Percentiles rank a stretch among this genome's conserved stretches.
These are phyloP conservation scores for Fagopyrum tataricum DNA, from an alignment of 148 eudicot species.

Conservation along the genomic window DNA sequence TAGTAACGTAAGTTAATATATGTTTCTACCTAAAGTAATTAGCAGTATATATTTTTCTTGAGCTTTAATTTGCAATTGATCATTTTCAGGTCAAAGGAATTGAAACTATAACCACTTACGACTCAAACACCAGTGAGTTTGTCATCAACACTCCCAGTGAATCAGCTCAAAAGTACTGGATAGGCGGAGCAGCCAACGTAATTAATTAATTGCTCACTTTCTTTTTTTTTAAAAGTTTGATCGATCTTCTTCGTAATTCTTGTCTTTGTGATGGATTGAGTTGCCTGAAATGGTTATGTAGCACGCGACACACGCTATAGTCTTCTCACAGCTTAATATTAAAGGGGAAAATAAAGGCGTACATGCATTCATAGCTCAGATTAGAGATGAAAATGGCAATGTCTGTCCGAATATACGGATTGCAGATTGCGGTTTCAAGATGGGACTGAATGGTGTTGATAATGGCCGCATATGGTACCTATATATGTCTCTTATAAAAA, in stretches of 20 bases:
- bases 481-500: no score
- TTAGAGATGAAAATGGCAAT: conserved; percentile 72
- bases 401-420: conserved; percentile 73
- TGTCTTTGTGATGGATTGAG: no score
- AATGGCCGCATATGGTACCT: conserved; percentile 85
- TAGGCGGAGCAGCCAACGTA: conserved; percentile 97
- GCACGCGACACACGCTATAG: conserved; percentile 89
- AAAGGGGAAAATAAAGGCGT: conserved; percentile 80
- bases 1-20: conserved; percentile 80
- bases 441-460: conserved; percentile 93
- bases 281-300: conserved; percentile 22
- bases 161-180: conserved; percentile 96
- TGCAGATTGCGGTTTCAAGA: conserved; percentile 95
- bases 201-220: neutral
- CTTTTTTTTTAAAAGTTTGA: no score
- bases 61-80: no score
- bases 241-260: neutral
- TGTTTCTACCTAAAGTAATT: no score
- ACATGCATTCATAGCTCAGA: conserved; percentile 88
- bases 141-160: conserved; percentile 84
- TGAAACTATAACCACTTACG: conserved; percentile 81
- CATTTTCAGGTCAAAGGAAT: conserved; percentile 90
- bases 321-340: conserved; percentile 85
- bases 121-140: conserved; percentile 62
- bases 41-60: no score